Conservation (phyloP, 2,329 filamentous ascomycete genomes). For the Fusarium avenaceum region DNA sequence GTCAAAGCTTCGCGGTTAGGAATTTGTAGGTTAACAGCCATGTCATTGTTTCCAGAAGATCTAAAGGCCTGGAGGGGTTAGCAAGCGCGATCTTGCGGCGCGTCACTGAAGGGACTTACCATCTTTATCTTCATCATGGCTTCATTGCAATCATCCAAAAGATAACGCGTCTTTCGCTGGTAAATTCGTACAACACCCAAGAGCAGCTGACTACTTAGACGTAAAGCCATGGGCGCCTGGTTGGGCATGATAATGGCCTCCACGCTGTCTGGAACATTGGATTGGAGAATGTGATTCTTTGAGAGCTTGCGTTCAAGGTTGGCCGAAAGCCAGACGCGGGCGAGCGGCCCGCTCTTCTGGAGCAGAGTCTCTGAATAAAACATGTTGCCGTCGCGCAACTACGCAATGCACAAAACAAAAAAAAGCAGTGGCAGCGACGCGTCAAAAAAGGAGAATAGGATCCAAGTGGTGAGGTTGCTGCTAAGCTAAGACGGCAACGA, state of each 20-base stretch:
- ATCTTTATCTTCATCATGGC: constrained; percentile 98
- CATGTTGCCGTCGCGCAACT: constrained; percentile 70
- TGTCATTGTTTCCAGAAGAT: constrained; percentile 92
- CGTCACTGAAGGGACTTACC: constrained; percentile 67
- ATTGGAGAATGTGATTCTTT: constrained; percentile 94
- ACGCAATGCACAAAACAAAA: constrained; percentile 49
- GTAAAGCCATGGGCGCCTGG: constrained; percentile 94
- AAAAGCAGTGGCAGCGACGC: constrained; percentile 24
- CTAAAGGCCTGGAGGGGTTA: constrained; percentile 82
- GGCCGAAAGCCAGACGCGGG: constrained; percentile 97
- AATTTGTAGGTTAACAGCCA: constrained; percentile 84
- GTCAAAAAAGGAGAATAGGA: constrained; percentile 12
- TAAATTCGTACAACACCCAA: constrained; percentile 98
- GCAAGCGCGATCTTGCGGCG: constrained; percentile 14
- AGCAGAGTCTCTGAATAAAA: constrained; percentile 98
- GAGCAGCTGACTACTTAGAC: constrained; percentile 92
- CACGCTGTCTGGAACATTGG: constrained; percentile 94
- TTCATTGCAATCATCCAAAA: constrained; percentile 97
- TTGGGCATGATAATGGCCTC: constrained; percentile 93
- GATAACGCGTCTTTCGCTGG: constrained; percentile 94
- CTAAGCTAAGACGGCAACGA: constrained; percentile 24
- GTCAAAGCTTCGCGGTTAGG: constrained; percentile 89
- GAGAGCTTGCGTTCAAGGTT: constrained; percentile 98
- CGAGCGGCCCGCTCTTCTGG: constrained; percentile 96
- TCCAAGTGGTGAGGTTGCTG: constrained; percentile 28